phyloP scores from a whole-genome alignment of 2,329 filamentous ascomycete genomes.

The Fusarium buharicum region DNA sequence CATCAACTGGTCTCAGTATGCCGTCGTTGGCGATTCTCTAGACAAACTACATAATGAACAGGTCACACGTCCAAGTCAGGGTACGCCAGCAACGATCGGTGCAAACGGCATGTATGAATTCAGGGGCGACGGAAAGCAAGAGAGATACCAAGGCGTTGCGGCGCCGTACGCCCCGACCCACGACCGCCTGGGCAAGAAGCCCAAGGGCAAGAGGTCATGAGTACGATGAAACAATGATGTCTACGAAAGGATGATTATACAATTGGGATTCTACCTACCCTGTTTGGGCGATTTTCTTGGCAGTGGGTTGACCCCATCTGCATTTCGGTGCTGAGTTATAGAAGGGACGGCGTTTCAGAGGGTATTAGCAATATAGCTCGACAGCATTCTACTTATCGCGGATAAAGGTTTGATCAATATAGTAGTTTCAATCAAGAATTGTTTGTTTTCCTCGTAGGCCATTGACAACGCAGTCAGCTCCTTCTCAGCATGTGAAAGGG shows the following conservation, averaged over 20 bases:
- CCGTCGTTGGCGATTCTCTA: conserved; percentile 80
- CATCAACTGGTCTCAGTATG: conserved; percentile 95
- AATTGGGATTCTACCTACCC: conserved; percentile 3
- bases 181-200: conserved; percentile 59
- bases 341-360: conserved; percentile 20
- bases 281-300: conserved; percentile 24
- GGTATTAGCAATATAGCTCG: conserved; percentile 19
- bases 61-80: conserved; percentile 69
- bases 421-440: neutral
- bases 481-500: neutral
- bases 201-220: conserved; percentile 49
- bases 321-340: conserved; percentile 29
- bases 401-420: neutral
- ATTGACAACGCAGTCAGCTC: neutral
- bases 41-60: conserved; percentile 89
- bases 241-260: conserved; percentile 23
- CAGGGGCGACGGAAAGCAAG: conserved; percentile 57
- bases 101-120: conserved; percentile 63
- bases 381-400: conserved; percentile 1
- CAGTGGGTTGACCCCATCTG: conserved; percentile 10
- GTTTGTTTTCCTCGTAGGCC: too few relatives aligned
- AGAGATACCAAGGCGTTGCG: conserved; percentile 62
- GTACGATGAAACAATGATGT: conserved; percentile 24
- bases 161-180: conserved; percentile 65
- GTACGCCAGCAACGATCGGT: conserved; percentile 59